phyloP scores from a whole-genome alignment of 2,329 filamentous ascomycete species.

The Bipolaris victoriae region DNA sequence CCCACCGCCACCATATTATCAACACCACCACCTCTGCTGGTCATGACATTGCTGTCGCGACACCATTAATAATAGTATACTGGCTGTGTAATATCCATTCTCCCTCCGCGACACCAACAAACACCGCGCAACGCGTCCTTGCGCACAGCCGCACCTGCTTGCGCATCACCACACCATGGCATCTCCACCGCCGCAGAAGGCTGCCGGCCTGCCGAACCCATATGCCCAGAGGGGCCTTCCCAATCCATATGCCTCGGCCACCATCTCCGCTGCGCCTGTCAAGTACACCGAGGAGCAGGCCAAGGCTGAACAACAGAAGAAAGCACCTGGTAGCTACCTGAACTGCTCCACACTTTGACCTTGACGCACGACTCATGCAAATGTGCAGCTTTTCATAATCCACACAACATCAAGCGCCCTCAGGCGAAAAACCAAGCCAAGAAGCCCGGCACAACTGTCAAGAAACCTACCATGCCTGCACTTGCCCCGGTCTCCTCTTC shows the following conservation, averaged over 20 bases:
- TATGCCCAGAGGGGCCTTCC: constrained; percentile 36
- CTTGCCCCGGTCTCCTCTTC: constrained; percentile 23
- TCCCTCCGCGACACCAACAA: background rate
- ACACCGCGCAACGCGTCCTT: constrained; percentile 10
- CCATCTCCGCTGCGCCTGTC: constrained; percentile 39
- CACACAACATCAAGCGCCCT: constrained; percentile 43
- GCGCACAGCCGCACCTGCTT: constrained; percentile 11
- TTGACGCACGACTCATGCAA: constrained; percentile 39
- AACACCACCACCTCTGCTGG: background rate
- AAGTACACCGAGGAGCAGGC: constrained; percentile 38
- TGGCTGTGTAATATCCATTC: background rate
- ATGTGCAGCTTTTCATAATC: constrained; percentile 41
- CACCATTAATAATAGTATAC: background rate
- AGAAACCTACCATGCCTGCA: constrained; percentile 35
- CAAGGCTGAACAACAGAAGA: constrained; percentile 41
- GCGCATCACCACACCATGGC: constrained; percentile 29
- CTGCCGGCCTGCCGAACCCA: constrained; percentile 34
- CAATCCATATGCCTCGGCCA: constrained; percentile 37
- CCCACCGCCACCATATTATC: background rate
- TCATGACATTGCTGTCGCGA: background rate
- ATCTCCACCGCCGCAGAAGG: constrained; percentile 32
- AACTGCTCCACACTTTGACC: constrained; percentile 24
- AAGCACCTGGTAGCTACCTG: constrained; percentile 44
- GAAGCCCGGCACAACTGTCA: constrained; percentile 25
- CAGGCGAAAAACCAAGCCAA: constrained; percentile 43